Percentiles rank a stretch among this genome's conserved stretches.
phyloP scores from a whole-genome alignment of 2,329 filamentous ascomycete genomes.

The Alternaria longipes region DNA sequence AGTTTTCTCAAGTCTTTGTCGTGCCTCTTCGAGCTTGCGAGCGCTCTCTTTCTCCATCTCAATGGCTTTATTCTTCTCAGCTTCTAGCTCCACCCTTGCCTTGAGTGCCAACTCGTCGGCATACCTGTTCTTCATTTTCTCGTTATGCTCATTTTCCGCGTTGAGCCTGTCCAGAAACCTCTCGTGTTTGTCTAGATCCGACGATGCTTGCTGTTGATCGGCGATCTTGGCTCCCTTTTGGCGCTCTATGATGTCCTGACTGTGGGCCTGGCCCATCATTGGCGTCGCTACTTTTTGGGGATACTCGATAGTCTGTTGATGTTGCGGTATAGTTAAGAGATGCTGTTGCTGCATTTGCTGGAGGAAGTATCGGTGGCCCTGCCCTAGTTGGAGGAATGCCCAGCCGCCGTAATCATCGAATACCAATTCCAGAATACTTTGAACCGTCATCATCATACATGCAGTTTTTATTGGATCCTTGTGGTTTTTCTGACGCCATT shows the following conservation, averaged over 20 bases:
- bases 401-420: neutral
- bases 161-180: neutral
- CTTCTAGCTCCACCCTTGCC: neutral
- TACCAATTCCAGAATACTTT: neutral
- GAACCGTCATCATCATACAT: neutral
- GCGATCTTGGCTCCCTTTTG: neutral
- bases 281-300: neutral
- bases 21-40: neutral
- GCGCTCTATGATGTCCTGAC: neutral
- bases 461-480: neutral
- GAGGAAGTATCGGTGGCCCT: neutral
- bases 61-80: neutral
- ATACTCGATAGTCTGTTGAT: neutral
- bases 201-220: neutral
- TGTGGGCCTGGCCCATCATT: neutral
- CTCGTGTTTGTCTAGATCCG: neutral
- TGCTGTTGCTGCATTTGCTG: neutral
- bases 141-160: neutral
- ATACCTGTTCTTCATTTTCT: conserved; percentile 6
- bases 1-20: neutral
- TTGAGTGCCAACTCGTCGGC: neutral
- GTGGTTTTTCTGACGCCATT: neutral
- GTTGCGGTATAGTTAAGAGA: neutral
- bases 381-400: neutral
- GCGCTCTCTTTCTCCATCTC: neutral